Conservation (phyloP, 2,329 filamentous ascomycete species). For the Orbilia brochopaga region DNA sequence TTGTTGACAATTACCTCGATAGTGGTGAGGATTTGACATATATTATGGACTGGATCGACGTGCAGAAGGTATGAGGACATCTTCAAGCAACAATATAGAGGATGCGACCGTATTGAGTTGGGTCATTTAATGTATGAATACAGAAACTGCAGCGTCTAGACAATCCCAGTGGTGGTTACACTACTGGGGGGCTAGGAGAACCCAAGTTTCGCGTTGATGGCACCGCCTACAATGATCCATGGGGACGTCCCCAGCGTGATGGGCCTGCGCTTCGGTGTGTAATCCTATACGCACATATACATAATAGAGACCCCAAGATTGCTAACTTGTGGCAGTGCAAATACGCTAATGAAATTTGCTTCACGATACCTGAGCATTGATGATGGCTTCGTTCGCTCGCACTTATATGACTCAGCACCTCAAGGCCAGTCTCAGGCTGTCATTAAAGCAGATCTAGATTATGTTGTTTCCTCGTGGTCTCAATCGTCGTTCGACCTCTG, state of each 20-base stretch:
- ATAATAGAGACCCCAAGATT: no score
- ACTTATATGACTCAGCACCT: constrained; percentile 58
- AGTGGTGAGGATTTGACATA: constrained; percentile 36
- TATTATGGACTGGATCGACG: constrained; percentile 43
- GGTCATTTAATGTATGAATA: constrained; percentile 24
- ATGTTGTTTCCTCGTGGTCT: constrained; percentile 60
- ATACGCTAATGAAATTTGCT: constrained; percentile 59
- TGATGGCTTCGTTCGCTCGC: constrained; percentile 55
- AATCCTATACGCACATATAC: neutral
- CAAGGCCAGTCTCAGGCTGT: constrained; percentile 57
- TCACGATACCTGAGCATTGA: constrained; percentile 57
- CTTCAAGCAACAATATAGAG: constrained; percentile 52
- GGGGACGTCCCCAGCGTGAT: constrained; percentile 60
- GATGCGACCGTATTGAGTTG: constrained; percentile 54
- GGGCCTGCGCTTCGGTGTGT: constrained; percentile 58
- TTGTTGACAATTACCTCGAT: constrained; percentile 58
- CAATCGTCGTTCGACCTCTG: constrained; percentile 60
- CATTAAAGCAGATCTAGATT: constrained; percentile 61
- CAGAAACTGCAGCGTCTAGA: constrained; percentile 57
- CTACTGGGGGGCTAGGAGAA: constrained; percentile 58
- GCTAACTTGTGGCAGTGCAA: constrained; percentile 53
- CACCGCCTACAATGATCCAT: constrained; percentile 57
- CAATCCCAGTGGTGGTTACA: constrained; percentile 56
- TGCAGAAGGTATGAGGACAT: constrained; percentile 16
- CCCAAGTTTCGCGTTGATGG: constrained; percentile 59